These are phyloP conservation scores for Globisporangium recalcitrans DNA, from an alignment of 352 stramenopile species.

Conservation along the genomic window DNA sequence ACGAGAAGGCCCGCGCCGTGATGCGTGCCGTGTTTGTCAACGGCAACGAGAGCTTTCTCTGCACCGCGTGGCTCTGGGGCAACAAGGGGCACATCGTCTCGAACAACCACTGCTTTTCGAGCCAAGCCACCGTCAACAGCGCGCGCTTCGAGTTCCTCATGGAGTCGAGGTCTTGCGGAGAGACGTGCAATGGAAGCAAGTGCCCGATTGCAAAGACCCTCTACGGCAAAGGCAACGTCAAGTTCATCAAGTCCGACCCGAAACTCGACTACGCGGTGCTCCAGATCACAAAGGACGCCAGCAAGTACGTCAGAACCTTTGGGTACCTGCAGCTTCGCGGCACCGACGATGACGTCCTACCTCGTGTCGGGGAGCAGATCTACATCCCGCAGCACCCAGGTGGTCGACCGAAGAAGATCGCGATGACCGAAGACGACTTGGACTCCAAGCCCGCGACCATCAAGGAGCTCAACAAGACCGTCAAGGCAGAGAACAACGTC, in stretches of 20 bases:
- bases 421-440: not conserved
- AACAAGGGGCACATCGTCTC: conserved; percentile 35
- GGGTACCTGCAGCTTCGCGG: conserved; percentile 28
- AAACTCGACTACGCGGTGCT: conserved; percentile 28
- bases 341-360: conserved; percentile 5
- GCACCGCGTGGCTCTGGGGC: conserved; percentile 28
- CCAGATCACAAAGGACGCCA: conserved; percentile 19
- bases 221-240: conserved; percentile 19
- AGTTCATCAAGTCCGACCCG: conserved; percentile 28
- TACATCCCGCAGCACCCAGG: conserved; percentile 32
- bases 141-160: conserved; percentile 19
- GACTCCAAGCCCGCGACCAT: not conserved
- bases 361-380: conserved; percentile 23
- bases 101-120: conserved; percentile 51
- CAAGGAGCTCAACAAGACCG: not conserved
- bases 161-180: not conserved
- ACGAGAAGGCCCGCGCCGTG: conserved; percentile 19
- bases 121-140: conserved; percentile 16
- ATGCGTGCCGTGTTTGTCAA: conserved; percentile 19
- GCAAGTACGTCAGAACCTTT: conserved; percentile 19
- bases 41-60: too few relatives aligned
- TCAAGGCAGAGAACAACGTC: not conserved
- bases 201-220: conserved; percentile 16
- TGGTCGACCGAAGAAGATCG: not conserved
- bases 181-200: not conserved